phyloP scores from a whole-genome alignment of 2,329 filamentous ascomycete species.

The Thyridium curvatum region DNA sequence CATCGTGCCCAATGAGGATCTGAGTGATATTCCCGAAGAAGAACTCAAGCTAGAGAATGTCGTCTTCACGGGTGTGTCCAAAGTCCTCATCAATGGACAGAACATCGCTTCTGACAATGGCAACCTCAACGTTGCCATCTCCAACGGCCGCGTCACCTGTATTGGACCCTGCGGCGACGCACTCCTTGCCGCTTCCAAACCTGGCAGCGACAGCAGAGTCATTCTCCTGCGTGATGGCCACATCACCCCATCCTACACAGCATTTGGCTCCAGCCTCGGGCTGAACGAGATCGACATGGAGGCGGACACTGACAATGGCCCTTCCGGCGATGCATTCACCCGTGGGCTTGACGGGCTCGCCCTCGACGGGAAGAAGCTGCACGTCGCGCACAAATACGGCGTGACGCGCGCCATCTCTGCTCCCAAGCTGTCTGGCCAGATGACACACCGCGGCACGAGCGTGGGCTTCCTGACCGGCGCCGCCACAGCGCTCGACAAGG shows the following conservation, averaged over 20 bases:
- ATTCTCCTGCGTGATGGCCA: slow-evolving; percentile 52
- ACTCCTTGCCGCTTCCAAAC: slow-evolving; percentile 24
- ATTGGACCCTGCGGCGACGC: slow-evolving; percentile 45
- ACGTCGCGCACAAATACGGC: slow-evolving; percentile 45
- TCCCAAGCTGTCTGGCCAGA: slow-evolving; percentile 34
- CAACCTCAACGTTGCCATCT: slow-evolving; percentile 41
- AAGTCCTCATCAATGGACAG: slow-evolving; percentile 40
- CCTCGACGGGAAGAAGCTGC: slow-evolving; percentile 50
- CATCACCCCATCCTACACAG: slow-evolving; percentile 53
- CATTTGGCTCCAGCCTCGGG: slow-evolving; percentile 54
- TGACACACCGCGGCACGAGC: slow-evolving; percentile 48
- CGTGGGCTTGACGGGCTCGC: slow-evolving; percentile 51
- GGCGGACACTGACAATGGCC: slow-evolving; percentile 44
- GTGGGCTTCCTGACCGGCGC: slow-evolving; percentile 51
- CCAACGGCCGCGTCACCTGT: slow-evolving; percentile 48
- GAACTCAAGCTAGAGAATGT: slow-evolving; percentile 29
- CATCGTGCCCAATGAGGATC: slow-evolving; percentile 30
- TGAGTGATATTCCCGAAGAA: slow-evolving; percentile 35
- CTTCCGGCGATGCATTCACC: slow-evolving; percentile 40
- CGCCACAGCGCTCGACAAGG: slow-evolving; percentile 35
- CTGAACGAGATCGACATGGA: slow-evolving; percentile 59
- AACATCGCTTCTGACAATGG: not conserved
- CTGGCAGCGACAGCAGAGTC: slow-evolving; percentile 19
- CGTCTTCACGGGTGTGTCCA: slow-evolving; percentile 51
- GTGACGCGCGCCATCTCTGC: slow-evolving; percentile 54